phyloP scores from a whole-genome alignment of 352 stramenopile species.

The Pythium sukuiense region DNA sequence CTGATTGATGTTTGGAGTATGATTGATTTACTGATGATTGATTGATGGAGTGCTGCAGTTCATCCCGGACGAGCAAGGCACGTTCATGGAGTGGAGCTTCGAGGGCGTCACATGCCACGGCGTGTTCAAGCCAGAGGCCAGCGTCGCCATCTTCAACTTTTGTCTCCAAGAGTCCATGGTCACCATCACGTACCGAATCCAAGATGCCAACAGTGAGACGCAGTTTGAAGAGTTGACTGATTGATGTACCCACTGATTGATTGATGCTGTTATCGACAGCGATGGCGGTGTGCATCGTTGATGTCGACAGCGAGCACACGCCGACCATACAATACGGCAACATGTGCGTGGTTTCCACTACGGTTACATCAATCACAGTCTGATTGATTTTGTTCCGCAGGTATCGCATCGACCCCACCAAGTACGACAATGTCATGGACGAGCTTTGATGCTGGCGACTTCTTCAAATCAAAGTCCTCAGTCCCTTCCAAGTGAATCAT shows the following conservation, averaged over 20 bases:
- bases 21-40: not conserved
- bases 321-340: conserved; percentile 83
- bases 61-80: conserved; percentile 73
- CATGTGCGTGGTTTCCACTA: conserved; percentile 45
- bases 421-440: conserved; percentile 50
- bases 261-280: conserved; percentile 33
- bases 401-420: conserved; percentile 75
- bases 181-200: conserved; percentile 79
- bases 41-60: conserved; percentile 43
- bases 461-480: too few relatives aligned
- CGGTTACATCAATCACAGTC: not conserved
- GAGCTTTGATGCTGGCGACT: conserved; percentile 2
- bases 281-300: conserved; percentile 83
- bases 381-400: conserved; percentile 25
- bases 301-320: conserved; percentile 82
- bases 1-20: not conserved
- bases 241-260: not conserved
- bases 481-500: too few relatives aligned
- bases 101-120: conserved; percentile 82
- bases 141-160: conserved; percentile 84
- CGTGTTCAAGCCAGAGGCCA: conserved; percentile 78
- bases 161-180: conserved; percentile 82
- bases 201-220: conserved; percentile 73
- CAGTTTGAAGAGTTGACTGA: not conserved
- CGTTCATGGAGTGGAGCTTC: conserved; percentile 87